phyloP scores from a whole-genome alignment of 2,329 filamentous ascomycete genomes.

The Fusarium verticillioides region DNA sequence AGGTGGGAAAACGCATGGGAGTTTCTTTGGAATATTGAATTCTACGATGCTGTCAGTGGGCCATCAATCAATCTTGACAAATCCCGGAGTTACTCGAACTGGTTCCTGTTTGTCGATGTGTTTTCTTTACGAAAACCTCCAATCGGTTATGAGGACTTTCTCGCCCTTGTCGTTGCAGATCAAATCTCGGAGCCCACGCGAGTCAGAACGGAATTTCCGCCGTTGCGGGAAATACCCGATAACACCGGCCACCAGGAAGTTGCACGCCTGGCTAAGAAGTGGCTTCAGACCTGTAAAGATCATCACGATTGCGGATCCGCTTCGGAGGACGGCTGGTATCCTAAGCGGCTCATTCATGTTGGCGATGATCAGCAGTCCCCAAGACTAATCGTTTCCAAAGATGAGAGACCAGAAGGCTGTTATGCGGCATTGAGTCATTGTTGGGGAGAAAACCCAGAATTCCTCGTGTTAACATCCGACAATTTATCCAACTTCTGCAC shows the following conservation, averaged over 20 bases:
- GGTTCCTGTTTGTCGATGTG: background rate
- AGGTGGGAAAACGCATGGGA: background rate
- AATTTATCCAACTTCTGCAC: background rate
- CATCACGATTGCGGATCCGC: background rate
- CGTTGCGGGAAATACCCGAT: background rate
- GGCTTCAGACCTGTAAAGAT: background rate
- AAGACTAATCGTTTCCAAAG: background rate
- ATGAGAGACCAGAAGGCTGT: background rate
- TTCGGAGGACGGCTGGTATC: background rate
- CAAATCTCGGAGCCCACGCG: background rate
- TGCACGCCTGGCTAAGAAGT: background rate
- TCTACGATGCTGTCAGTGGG: background rate
- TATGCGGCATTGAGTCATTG: background rate
- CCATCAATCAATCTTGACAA: background rate
- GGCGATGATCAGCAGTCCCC: background rate
- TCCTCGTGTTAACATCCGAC: background rate
- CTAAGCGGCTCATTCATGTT: background rate
- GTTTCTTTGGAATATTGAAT: background rate
- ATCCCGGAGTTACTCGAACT: background rate
- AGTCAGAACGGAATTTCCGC: background rate
- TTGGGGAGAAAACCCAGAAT: background rate
- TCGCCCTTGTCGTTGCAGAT: accelerated
- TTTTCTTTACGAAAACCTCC: background rate
- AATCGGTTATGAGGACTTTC: background rate
- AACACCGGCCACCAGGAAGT: background rate